A percentile compares a stretch with the other conserved stretches of the same genome.
Conservation (phyloP, 2,329 filamentous ascomycete genomes). For the Ilyonectria mors-panacis region DNA sequence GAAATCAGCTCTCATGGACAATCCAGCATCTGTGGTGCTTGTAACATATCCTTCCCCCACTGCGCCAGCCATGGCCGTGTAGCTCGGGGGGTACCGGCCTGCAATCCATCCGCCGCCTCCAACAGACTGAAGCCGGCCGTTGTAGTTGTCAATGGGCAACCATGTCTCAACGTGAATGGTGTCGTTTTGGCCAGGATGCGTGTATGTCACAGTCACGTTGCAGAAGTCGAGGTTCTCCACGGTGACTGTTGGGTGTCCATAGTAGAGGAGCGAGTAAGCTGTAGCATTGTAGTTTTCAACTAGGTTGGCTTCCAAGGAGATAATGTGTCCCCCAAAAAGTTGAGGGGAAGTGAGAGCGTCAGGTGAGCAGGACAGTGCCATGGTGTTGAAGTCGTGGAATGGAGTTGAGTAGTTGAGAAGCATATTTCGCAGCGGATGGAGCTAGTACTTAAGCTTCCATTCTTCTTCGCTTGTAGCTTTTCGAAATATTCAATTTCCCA, state of each 20-base stretch:
- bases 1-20: neutral
- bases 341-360: neutral
- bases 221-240: slow-evolving; percentile 38
- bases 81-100: slow-evolving; percentile 33
- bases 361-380: neutral
- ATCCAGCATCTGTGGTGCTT: slow-evolving; percentile 40
- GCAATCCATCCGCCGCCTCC: slow-evolving; percentile 52
- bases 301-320: slow-evolving; percentile 1
- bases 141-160: slow-evolving; percentile 48
- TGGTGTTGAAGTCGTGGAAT: neutral
- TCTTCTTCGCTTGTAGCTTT: neutral
- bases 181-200: slow-evolving; percentile 40
- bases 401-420: neutral
- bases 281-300: slow-evolving; percentile 5
- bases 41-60: slow-evolving; percentile 39
- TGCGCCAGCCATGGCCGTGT: slow-evolving; percentile 36
- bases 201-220: slow-evolving; percentile 47
- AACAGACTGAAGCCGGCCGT: slow-evolving; percentile 49
- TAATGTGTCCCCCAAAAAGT: slow-evolving; percentile 1
- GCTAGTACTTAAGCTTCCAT: neutral
- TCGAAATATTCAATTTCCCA: neutral
- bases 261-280: slow-evolving; percentile 8
- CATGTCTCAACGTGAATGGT: slow-evolving; percentile 45
- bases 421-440: neutral
- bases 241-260: slow-evolving; percentile 11